Base-by-base conservation (phyloP, 306 rosid genomes). In the Cicer yamashitae region DNA sequence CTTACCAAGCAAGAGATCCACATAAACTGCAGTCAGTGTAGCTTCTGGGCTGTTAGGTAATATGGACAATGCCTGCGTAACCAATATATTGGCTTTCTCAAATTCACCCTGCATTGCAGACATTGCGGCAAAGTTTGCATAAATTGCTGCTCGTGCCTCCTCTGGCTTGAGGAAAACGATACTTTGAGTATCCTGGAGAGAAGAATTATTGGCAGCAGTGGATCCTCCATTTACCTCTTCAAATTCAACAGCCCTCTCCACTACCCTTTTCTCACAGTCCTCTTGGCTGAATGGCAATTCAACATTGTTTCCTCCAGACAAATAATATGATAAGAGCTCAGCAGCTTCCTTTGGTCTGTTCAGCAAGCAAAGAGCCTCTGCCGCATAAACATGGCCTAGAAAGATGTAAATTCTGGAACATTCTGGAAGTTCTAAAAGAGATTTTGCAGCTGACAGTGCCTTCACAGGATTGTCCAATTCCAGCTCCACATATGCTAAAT, bases 291-390 rank as follows among this genome's bases (percentile, higher is more conserved):
- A 96, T 80, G 99, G 99, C 82, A 90, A 81, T 59, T 82, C 87
- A 54, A 90, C 77, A 66, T 63, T 75, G 62, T 74, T 86, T 58
- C 84, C 92, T 50, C 90, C 97, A 0, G 92, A 86, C 84, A 96
- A 79, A 87, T 90, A 96, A 70, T 61, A 73, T 52, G 87, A 84
- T 78, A 96, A 82, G 85, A 83, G 91, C 57, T 88, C 90, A 56
- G 91, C 86, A 59, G 98, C 99, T 77, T 96, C 99, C 80, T 85
- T 96, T 69, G 91, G 89, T 81, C 96, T 85, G 66, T 89, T 92
- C 41, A 96, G 87, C 80, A 88, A 84, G 90, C 98, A 92, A 44
- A 92, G 98, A 50, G 99, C 96, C 90, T 96, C 99, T 18, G 99
- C 97, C 1, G 98, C 92, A 89, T 86, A 96, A 70, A 90, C 77